A percentile compares a stretch with the other conserved stretches of the same genome.
Evolutionary conservation across 768 basidiomycete species (phyloP).

Genomic region (Lactarius trivialis): DNA sequence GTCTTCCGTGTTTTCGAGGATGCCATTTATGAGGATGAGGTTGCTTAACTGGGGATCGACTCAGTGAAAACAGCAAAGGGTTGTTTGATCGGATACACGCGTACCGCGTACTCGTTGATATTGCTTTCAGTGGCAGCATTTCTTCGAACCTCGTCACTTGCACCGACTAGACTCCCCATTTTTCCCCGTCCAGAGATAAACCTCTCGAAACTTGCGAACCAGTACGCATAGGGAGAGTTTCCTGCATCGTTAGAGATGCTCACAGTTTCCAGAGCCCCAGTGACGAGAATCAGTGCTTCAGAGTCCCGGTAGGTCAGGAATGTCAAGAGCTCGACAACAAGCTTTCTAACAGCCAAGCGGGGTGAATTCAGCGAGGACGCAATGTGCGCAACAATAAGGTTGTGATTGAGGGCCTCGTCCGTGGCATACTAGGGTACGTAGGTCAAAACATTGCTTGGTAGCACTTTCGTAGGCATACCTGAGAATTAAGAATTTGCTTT

Average conservation of each 20-base stretch:
- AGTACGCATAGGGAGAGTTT: conserved; percentile 67
- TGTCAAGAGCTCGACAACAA: conserved; percentile 70
- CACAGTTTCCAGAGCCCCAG: conserved; percentile 67
- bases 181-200: conserved; percentile 79
- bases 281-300: conserved; percentile 57
- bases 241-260: conserved; percentile 57
- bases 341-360: conserved; percentile 68
- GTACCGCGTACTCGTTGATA: conserved; percentile 81
- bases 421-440: conserved; percentile 38
- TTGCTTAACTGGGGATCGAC: conserved; percentile 49
- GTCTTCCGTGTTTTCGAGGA: conserved; percentile 63
- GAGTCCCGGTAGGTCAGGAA: conserved; percentile 63
- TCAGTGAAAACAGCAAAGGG: background rate
- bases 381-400: conserved; percentile 70
- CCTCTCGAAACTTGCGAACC: conserved; percentile 79
- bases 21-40: conserved; percentile 61
- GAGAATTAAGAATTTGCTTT: conserved; percentile 69
- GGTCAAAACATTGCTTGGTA: conserved; percentile 9
- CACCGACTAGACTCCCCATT: conserved; percentile 94
- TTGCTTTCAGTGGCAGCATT: conserved; percentile 57
- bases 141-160: conserved; percentile 82
- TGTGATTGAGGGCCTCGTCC: conserved; percentile 66
- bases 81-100: conserved; percentile 26
- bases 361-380: conserved; percentile 78
- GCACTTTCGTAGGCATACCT: conserved; percentile 34